Conservation (phyloP, 352 stramenopile species). For the Blastocystis sp. region DNA sequence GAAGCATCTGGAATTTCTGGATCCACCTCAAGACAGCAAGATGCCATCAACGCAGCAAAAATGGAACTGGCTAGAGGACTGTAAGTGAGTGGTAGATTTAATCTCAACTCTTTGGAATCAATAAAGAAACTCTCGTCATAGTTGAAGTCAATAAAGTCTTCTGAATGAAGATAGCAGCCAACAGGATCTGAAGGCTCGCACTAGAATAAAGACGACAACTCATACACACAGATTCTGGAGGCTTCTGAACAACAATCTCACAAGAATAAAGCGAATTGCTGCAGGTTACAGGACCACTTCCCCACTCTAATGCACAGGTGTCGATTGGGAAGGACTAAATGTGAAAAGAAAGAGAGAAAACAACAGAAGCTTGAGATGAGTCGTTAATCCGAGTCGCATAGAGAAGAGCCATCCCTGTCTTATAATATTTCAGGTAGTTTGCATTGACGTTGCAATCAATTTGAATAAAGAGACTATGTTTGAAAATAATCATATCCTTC, state of each 20-base stretch:
- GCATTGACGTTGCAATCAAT: neutral
- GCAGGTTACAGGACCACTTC: neutral
- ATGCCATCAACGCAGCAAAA: neutral
- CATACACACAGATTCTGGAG: neutral
- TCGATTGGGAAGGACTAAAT: neutral
- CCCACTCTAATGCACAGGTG: neutral
- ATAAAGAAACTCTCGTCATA: neutral
- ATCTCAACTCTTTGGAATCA: neutral
- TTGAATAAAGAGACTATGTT: neutral
- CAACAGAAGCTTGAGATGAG: neutral
- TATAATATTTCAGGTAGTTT: neutral
- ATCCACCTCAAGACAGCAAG: neutral
- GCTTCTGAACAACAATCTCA: neutral
- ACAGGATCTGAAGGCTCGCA: neutral
- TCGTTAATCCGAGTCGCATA: neutral
- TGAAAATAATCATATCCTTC: neutral
- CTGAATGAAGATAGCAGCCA: neutral
- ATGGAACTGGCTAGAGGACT: neutral
- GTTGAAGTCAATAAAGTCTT: neutral
- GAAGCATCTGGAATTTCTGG: neutral
- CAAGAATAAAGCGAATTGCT: neutral
- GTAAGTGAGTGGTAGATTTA: neutral
- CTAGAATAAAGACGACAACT: neutral
- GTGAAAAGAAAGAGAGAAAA: neutral
- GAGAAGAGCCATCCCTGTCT: neutral